Evolutionary conservation across 2,329 filamentous ascomycete genomes (phyloP).

Genomic region (Calonectria fujianensis): DNA sequence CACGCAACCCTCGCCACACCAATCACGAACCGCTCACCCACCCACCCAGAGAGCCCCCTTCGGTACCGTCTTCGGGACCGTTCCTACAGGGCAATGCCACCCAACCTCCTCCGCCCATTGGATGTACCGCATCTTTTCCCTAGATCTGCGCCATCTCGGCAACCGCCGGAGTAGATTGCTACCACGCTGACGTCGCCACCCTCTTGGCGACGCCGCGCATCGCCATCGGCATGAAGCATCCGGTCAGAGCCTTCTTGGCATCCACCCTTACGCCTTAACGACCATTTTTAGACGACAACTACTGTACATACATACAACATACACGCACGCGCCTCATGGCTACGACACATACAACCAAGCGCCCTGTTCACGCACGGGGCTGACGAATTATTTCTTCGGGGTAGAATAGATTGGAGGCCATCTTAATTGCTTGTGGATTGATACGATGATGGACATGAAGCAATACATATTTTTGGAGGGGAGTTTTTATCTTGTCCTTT

Average conservation of each 20-base stretch:
- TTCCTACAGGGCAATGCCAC: conserved; percentile 26
- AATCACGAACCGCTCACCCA: conserved; percentile 32
- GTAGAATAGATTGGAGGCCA: conserved; percentile 10
- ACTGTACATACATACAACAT: conserved; percentile 35
- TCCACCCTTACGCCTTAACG: conserved; percentile 18
- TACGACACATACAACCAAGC: conserved; percentile 52
- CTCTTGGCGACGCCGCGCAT: not conserved
- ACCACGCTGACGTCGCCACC: conserved; percentile 25
- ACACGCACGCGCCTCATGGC: conserved; percentile 22
- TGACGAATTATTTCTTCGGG: conserved; percentile 19
- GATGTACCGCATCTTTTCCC: conserved; percentile 17
- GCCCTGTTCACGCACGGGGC: conserved; percentile 39
- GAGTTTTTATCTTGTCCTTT: conserved; percentile 20
- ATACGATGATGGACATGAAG: conserved; percentile 34
- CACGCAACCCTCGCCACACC: conserved; percentile 23
- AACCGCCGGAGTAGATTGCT: conserved; percentile 25
- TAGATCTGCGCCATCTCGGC: conserved; percentile 35
- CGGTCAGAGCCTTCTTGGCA: conserved; percentile 4
- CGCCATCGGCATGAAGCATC: conserved; percentile 1
- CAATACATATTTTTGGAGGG: conserved; percentile 20
- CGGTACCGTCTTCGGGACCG: conserved; percentile 19
- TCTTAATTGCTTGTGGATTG: conserved; percentile 23
- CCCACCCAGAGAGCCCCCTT: conserved; percentile 7
- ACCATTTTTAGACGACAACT: conserved; percentile 31
- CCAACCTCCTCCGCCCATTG: conserved; percentile 27